Percentiles rank a stretch among this genome's conserved stretches.
phyloP scores from a whole-genome alignment of 768 basidiomycete species.

The Pholiota conissans region DNA sequence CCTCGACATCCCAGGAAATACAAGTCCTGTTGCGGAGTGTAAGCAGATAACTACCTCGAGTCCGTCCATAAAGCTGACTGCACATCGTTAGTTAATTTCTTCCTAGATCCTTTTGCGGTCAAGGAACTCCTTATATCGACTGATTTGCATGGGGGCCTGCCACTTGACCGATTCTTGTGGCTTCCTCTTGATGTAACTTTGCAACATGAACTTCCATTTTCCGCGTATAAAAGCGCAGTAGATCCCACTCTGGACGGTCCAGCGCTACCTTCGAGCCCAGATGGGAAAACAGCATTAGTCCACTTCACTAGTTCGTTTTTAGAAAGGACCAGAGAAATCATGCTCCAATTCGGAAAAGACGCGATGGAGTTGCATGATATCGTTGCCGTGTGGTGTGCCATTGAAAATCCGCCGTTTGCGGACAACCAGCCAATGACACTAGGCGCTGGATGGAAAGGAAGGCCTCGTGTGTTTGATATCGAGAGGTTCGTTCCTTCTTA shows the following conservation, averaged over 20 bases:
- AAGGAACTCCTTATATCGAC: constrained; percentile 57
- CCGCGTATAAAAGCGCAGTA: constrained; percentile 53
- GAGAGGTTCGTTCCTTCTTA: constrained; percentile 50
- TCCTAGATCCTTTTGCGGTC: constrained; percentile 86
- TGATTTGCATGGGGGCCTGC: constrained; percentile 43
- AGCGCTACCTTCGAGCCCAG: constrained; percentile 42
- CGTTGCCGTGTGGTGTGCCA: constrained; percentile 85
- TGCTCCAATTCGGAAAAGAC: constrained; percentile 78
- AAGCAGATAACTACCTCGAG: too few relatives aligned
- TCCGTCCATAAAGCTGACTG: neutral
- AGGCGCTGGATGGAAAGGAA: constrained; percentile 58
- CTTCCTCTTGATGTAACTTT: constrained; percentile 87
- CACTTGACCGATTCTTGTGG: constrained; percentile 66
- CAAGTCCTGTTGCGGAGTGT: constrained; percentile 83
- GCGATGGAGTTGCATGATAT: constrained; percentile 91
- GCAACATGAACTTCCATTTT: constrained; percentile 75
- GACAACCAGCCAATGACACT: constrained; percentile 25
- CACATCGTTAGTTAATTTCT: constrained; percentile 82
- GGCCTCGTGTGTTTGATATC: constrained; percentile 58
- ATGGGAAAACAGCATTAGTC: constrained; percentile 55
- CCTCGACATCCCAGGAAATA: constrained; percentile 89
- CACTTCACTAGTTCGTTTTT: constrained; percentile 84
- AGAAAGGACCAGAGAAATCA: constrained; percentile 70
- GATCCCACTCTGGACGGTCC: constrained; percentile 60
- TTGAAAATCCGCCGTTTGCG: constrained; percentile 59